Conservation (phyloP, 2,329 filamentous ascomycete genomes). For the Dothideomycetidae sp. region DNA sequence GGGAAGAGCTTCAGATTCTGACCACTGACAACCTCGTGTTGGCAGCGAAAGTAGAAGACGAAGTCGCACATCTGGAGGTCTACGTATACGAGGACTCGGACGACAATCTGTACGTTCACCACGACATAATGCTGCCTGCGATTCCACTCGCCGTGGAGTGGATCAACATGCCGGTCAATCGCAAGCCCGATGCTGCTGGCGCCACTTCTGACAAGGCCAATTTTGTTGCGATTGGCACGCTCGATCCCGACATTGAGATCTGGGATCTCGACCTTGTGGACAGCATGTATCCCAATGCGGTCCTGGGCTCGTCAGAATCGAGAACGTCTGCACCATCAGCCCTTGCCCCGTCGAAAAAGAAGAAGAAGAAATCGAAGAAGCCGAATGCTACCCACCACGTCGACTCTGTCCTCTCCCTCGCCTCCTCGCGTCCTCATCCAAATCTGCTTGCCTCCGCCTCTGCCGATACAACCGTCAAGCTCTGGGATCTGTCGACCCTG, state of each 20-base stretch:
- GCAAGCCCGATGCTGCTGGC: conserved; percentile 26
- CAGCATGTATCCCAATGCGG: conserved; percentile 95
- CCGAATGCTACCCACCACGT: conserved; percentile 87
- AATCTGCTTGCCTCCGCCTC: conserved; percentile 91
- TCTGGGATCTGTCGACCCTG: conserved; percentile 89
- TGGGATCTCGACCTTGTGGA: conserved; percentile 96
- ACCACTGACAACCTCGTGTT: conserved; percentile 86
- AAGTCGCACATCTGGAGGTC: conserved; percentile 89
- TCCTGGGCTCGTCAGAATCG: conserved; percentile 59
- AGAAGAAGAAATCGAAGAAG: conserved; percentile 81
- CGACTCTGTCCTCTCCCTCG: conserved; percentile 79
- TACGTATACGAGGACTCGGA: conserved; percentile 93
- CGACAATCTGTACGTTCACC: conserved; percentile 96
- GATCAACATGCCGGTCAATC: conserved; percentile 81
- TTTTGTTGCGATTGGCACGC: conserved; percentile 88
- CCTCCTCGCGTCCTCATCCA: conserved; percentile 83
- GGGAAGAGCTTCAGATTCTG: conserved; percentile 85
- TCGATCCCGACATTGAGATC: conserved; percentile 96
- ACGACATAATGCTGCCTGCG: conserved; percentile 97
- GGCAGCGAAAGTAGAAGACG: conserved; percentile 88
- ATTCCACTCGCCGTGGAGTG: conserved; percentile 94
- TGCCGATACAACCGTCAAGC: conserved; percentile 91
- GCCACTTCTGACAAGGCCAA: conserved; percentile 49
- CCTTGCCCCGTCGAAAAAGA: conserved; percentile 51
- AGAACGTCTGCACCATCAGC: conserved; percentile 19